Percentiles rank a stretch among this genome's conserved stretches.
phyloP scores from a whole-genome alignment of 2,329 filamentous ascomycete species.

The Curvularia spicifera region DNA sequence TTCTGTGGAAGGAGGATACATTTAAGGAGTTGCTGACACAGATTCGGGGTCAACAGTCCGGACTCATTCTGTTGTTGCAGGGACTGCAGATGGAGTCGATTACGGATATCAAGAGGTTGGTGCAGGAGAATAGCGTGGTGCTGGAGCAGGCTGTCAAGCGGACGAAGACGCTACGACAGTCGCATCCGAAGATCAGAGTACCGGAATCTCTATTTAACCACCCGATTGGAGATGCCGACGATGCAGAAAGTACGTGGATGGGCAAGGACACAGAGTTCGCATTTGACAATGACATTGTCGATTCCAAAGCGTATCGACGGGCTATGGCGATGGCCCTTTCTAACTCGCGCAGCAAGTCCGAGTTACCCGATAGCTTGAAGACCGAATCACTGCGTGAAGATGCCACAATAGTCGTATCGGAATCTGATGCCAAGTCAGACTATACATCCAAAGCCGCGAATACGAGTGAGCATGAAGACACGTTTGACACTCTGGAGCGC shows the following conservation, averaged over 20 bases:
- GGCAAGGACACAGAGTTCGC: slow-evolving; percentile 35
- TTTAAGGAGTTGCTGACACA: slow-evolving; percentile 46
- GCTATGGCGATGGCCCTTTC: slow-evolving; percentile 37
- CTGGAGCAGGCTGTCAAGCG: slow-evolving; percentile 37
- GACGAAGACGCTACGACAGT: slow-evolving; percentile 33
- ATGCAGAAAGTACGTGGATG: slow-evolving; percentile 27
- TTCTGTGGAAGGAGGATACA: slow-evolving; percentile 42
- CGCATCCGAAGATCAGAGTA: slow-evolving; percentile 38
- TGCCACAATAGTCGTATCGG: background rate
- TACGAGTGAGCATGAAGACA: slow-evolving; percentile 11
- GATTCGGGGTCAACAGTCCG: slow-evolving; percentile 44
- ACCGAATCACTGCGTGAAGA: slow-evolving; percentile 14
- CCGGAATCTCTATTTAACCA: slow-evolving; percentile 36
- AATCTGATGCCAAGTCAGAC: slow-evolving; percentile 2
- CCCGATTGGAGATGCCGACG: slow-evolving; percentile 4
- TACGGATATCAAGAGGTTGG: slow-evolving; percentile 39
- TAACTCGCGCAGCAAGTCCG: slow-evolving; percentile 7
- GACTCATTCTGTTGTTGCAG: slow-evolving; percentile 42
- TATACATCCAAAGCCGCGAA: background rate
- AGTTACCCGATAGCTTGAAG: slow-evolving; percentile 4
- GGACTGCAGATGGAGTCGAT: slow-evolving; percentile 47
- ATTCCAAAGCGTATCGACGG: slow-evolving; percentile 41
- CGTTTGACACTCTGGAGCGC: slow-evolving; percentile 24
- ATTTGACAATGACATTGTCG: slow-evolving; percentile 43
- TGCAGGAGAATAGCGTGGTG: slow-evolving; percentile 38